Conservation (phyloP, 208 protist genomes). For the Crithidia bombi region DNA sequence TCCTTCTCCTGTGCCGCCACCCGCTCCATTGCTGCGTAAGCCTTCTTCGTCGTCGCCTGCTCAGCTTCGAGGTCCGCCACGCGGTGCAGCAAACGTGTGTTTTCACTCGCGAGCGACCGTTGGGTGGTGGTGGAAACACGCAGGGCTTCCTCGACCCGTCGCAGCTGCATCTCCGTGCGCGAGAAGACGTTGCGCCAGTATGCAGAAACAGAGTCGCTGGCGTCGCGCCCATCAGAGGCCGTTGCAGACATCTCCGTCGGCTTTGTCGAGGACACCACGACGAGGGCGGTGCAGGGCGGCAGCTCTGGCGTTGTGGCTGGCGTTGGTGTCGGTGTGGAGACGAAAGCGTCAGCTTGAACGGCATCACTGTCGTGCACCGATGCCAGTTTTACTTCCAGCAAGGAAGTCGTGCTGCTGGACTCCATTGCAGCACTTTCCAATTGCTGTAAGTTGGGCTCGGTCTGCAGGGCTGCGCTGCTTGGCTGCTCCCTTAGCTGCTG, state of each 20-base stretch:
- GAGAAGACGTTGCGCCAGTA: conserved; percentile 44
- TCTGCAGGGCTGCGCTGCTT: too few relatives aligned
- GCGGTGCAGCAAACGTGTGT: conserved; percentile 55
- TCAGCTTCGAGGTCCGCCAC: conserved; percentile 37
- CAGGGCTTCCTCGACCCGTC: conserved; percentile 43
- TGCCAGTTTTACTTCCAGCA: too few relatives aligned
- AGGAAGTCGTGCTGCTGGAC: too few relatives aligned
- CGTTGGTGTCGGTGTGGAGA: conserved; percentile 5
- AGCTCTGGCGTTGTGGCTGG: not conserved
- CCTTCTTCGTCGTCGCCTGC: conserved; percentile 12
- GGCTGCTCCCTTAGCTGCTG: conserved; percentile 22
- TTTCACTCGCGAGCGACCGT: conserved; percentile 49
- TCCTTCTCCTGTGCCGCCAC: conserved; percentile 56
- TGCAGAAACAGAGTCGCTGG: not conserved
- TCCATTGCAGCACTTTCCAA: too few relatives aligned
- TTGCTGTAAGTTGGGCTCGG: too few relatives aligned
- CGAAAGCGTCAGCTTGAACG: too few relatives aligned
- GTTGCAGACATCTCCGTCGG: not conserved
- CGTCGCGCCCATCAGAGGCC: not conserved
- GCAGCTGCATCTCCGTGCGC: conserved; percentile 30
- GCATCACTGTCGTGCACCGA: too few relatives aligned
- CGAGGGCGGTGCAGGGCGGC: not conserved
- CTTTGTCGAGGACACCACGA: not conserved
- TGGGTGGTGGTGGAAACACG: conserved; percentile 42
- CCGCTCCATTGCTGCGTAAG: conserved; percentile 3